Evolutionary conservation across 2,329 filamentous ascomycete genomes (phyloP).

Genomic region (Cytospora mali): DNA sequence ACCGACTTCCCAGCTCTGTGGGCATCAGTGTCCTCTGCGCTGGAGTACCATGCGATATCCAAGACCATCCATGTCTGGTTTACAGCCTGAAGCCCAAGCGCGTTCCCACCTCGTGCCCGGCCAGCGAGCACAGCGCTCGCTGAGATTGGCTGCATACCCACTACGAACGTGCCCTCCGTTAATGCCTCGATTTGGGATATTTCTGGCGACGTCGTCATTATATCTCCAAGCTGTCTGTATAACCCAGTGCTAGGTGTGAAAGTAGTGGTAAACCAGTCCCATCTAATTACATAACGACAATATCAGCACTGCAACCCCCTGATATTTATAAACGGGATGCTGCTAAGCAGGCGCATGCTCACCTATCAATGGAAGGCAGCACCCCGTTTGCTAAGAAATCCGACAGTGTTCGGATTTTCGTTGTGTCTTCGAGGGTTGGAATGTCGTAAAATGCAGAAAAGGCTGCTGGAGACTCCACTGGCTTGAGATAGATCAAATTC

Average conservation of each 20-base stretch:
- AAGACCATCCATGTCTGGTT: slow-evolving; percentile 37
- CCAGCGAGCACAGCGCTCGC: slow-evolving; percentile 35
- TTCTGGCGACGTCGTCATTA: slow-evolving; percentile 34
- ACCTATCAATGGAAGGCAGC: too few species aligned
- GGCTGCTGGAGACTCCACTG: slow-evolving; percentile 32
- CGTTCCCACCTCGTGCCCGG: slow-evolving; percentile 35
- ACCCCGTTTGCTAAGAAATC: too few species aligned
- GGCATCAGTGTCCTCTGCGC: slow-evolving; percentile 31
- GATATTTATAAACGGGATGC: too few species aligned
- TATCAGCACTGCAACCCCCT: too few species aligned
- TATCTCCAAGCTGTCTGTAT: slow-evolving; percentile 31
- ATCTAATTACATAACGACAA: slow-evolving; percentile 12
- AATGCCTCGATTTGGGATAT: slow-evolving; percentile 32
- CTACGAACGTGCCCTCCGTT: slow-evolving; percentile 35
- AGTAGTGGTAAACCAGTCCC: slow-evolving; percentile 36
- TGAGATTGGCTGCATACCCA: slow-evolving; percentile 38
- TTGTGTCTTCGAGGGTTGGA: slow-evolving; percentile 33
- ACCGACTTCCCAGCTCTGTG: slow-evolving; percentile 31
- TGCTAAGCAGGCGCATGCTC: too few species aligned
- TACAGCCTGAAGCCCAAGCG: slow-evolving; percentile 35
- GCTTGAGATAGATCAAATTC: slow-evolving; percentile 37
- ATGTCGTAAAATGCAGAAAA: slow-evolving; percentile 36
- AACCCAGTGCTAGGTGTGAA: slow-evolving; percentile 34
- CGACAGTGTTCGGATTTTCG: slow-evolving; percentile 22
- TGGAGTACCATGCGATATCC: slow-evolving; percentile 34